phyloP scores from a whole-genome alignment of 176 grass and related monocot genomes.

The Triticum turgidum region DNA sequence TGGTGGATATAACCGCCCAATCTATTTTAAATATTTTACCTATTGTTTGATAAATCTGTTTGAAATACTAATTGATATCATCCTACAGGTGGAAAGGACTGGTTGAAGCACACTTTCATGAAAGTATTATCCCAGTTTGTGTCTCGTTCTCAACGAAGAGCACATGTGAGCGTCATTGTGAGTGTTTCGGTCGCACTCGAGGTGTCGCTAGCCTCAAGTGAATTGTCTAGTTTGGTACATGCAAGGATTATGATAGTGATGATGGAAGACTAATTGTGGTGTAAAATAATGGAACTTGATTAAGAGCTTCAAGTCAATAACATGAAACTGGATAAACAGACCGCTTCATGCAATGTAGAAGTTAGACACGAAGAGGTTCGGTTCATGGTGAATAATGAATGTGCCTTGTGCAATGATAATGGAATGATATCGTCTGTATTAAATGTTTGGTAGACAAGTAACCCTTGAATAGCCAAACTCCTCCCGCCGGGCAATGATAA shows the following conservation, averaged over 20 bases:
- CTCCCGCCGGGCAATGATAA: no score
- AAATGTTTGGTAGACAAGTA: background rate
- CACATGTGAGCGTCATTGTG: background rate
- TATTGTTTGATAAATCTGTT: background rate
- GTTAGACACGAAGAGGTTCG: background rate
- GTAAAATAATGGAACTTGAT: background rate
- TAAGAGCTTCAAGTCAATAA: background rate
- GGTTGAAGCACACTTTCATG: background rate
- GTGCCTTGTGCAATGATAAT: background rate
- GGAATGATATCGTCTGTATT: background rate
- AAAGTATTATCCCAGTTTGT: background rate
- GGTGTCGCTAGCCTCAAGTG: background rate
- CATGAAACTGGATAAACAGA: background rate
- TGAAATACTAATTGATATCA: background rate
- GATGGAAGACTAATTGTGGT: background rate
- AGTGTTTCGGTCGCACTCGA: no score
- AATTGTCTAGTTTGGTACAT: background rate
- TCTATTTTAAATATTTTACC: background rate
- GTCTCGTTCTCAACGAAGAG: background rate
- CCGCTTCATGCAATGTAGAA: background rate
- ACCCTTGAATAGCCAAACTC: no score
- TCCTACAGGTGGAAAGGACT: background rate
- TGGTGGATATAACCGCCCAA: background rate
- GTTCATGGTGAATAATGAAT: background rate
- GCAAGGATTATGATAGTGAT: background rate